Percentiles rank a stretch among this genome's conserved stretches.
phyloP scores from a whole-genome alignment of 371 early-diverging fungal species.

The Actinomucor elegans region DNA sequence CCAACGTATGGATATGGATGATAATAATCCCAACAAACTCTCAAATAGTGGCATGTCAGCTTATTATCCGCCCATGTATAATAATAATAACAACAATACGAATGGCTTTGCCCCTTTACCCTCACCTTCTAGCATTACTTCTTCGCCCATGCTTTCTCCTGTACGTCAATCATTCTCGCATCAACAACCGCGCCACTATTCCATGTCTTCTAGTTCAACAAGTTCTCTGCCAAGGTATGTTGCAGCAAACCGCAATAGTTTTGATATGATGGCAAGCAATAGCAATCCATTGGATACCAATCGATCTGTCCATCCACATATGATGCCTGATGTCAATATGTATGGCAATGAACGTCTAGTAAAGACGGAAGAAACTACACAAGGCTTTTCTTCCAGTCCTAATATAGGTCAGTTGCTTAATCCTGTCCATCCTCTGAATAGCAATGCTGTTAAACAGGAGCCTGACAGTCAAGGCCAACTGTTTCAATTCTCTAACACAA shows the following conservation, averaged over 20 bases:
- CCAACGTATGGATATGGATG: constrained; percentile 28
- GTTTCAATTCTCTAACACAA: constrained; percentile 15
- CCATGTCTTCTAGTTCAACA: constrained; percentile 22
- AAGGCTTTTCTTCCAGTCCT: constrained; percentile 29
- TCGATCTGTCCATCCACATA: constrained; percentile 28
- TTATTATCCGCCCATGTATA: constrained; percentile 17
- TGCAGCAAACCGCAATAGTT: constrained; percentile 11
- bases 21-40: constrained; percentile 10
- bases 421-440: constrained; percentile 37
- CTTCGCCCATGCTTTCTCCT: constrained; percentile 42
- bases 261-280: constrained; percentile 16
- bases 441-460: not conserved
- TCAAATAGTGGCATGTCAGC: constrained; percentile 12
- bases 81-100: constrained; percentile 4
- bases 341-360: constrained; percentile 3
- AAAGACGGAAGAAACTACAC: constrained; percentile 2
- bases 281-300: not conserved
- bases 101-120: constrained; percentile 34
- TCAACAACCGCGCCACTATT: constrained; percentile 25
- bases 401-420: constrained; percentile 41
- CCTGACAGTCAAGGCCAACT: constrained; percentile 5
- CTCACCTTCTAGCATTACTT: constrained; percentile 38
- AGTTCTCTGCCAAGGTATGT: constrained; percentile 15
- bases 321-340: constrained; percentile 21
- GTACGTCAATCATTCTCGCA: constrained; percentile 32